Evolutionary conservation across 345 rosid genomes (phyloP), one percentile per base, ranked within the genome.

Genomic region (Anastatica hierochuntica): DNA sequence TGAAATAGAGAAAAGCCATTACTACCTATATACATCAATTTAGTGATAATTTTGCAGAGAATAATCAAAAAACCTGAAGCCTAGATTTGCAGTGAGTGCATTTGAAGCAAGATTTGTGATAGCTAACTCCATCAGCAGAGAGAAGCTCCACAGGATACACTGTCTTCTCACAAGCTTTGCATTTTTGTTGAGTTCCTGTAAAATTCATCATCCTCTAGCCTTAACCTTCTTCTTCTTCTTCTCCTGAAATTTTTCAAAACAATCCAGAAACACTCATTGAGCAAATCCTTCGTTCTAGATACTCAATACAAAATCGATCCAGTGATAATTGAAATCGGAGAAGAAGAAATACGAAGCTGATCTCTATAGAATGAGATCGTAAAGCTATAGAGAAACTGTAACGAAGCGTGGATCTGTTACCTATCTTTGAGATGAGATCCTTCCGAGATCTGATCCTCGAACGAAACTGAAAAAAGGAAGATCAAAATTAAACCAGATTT

Each of bases 41-140:
- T n/a, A n/a, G n/a, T n/a, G 31, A 27, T 31, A 31, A 31, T 31
- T 31, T 10, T 9, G 3, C 10, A 29, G 6, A 29, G 10, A 29
- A 29, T 3, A 29, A 29, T 1, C 2, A 0, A 29, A 8, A 31
- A 6, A 31, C 36, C 79, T 72, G 85, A 62, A 89, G 83, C 30
- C 60, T 73, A 42, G 88, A 83, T 63, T 79, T 81, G 88, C 97
- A 89, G 49, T 85, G 95, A 35, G 72, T 74, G 80, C 95, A 83
- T 67, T 76, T 85, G 85, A 89, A 89, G 76, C 97, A 89, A 29
- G 79, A 77, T 70, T 83, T 89, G 63, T 89, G 97, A 63, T 81
- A 89, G 24, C 79, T 49, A 56, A 78, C 61, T 16, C 94, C 97
- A 74, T 85, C 95, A 46, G 88, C 90, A 0, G 89, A 58, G 20